Percentiles rank a stretch among this genome's conserved stretches.
Evolutionary conservation across 2,329 filamentous ascomycete genomes (phyloP).

Genomic region (Neopestalotiopsis sp.): DNA sequence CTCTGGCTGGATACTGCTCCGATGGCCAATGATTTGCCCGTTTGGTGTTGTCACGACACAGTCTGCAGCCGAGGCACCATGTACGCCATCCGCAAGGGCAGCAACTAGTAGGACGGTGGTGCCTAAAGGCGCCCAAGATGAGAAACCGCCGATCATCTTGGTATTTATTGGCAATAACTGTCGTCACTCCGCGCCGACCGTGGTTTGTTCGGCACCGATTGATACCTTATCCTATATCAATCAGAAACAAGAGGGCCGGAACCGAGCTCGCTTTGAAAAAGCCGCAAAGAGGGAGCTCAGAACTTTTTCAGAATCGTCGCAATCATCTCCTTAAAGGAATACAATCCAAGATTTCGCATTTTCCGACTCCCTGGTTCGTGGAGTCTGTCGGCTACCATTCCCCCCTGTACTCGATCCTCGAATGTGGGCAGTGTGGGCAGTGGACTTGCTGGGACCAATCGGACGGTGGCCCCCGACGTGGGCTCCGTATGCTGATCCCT

Average conservation of each 20-base stretch:
- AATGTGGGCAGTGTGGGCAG: background rate
- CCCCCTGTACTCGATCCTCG: background rate
- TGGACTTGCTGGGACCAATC: background rate
- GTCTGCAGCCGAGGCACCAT: background rate
- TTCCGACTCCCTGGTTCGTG: background rate
- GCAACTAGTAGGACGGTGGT: background rate
- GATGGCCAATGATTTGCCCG: constrained; percentile 11
- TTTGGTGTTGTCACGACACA: constrained; percentile 11
- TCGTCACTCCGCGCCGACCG: background rate
- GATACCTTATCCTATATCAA: background rate
- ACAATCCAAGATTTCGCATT: background rate
- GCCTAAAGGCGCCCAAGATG: background rate
- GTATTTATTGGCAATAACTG: background rate
- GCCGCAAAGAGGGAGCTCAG: background rate
- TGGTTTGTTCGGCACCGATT: background rate
- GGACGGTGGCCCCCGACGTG: background rate
- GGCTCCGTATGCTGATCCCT: background rate
- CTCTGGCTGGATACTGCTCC: background rate
- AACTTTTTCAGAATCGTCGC: too few species aligned
- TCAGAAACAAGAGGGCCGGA: background rate
- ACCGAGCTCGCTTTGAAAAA: background rate
- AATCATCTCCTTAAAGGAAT: background rate
- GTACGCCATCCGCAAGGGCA: background rate
- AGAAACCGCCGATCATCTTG: background rate
- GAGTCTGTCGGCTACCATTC: background rate